Conservation (phyloP, 768 basidiomycete species). For the Steccherinum ochraceum region DNA sequence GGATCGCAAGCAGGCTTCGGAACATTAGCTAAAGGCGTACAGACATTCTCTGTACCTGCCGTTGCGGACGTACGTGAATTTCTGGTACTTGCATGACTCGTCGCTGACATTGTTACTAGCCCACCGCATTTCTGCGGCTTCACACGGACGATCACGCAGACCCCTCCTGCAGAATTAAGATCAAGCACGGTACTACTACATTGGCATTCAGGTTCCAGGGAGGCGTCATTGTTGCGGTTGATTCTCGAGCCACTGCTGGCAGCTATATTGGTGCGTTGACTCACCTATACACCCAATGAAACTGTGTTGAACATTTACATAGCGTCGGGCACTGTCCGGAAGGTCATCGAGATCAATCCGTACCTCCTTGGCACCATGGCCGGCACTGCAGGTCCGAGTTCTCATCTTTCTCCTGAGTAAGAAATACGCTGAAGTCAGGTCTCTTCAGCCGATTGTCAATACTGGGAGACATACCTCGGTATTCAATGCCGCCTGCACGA, state of each 20-base stretch:
- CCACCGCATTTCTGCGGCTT: conserved; percentile 81
- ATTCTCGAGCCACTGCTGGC: conserved; percentile 95
- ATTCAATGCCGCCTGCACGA: conserved; percentile 97
- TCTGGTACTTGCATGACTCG: background rate
- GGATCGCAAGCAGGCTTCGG: conserved; percentile 83
- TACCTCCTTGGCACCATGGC: conserved; percentile 99
- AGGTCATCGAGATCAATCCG: conserved; percentile 99
- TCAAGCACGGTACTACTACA: conserved; percentile 97
- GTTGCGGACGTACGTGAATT: conserved; percentile 70
- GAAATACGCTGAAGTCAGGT: no score
- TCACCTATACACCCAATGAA: background rate
- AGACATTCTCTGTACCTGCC: conserved; percentile 65
- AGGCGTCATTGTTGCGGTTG: conserved; percentile 99
- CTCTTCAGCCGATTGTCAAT: conserved; percentile 82
- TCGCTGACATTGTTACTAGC: conserved; percentile 42
- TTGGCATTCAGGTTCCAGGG: conserved; percentile 95
- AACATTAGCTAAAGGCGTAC: conserved; percentile 61
- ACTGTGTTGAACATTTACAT: background rate
- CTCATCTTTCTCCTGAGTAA: background rate
- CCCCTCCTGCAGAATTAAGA: conserved; percentile 93
- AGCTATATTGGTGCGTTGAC: conserved; percentile 80
- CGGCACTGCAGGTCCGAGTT: conserved; percentile 81
- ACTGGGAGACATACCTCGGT: conserved; percentile 99
- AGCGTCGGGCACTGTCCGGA: conserved; percentile 98
- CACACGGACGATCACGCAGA: conserved; percentile 97